A percentile compares a stretch with the other conserved stretches of the same genome.
Conservation (phyloP, 2,329 filamentous ascomycete genomes). For the Parasarocladium wereldwijsianum region DNA sequence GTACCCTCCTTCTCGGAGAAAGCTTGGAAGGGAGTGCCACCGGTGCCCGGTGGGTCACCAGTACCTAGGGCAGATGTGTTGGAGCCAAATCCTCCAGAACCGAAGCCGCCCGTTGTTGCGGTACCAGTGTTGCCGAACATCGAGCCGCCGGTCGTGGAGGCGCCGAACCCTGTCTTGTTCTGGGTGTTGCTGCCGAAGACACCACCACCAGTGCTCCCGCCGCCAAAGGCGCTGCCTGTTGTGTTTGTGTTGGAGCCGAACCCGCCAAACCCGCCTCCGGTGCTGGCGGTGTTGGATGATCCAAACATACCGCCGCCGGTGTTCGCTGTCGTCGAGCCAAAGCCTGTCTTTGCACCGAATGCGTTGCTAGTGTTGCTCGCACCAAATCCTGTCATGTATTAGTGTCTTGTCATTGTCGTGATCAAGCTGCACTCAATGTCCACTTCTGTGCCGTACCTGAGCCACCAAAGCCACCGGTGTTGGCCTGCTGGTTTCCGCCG, state of each 20-base stretch:
- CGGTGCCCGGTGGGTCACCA: constrained; percentile 55
- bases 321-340: constrained; percentile 24
- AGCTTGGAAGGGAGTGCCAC: constrained; percentile 51
- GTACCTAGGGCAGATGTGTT: constrained; percentile 36
- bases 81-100: constrained; percentile 23
- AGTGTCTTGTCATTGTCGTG: too few species aligned
- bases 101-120: constrained; percentile 15
- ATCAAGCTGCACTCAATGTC: too few species aligned
- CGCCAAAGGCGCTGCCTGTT: constrained; percentile 22
- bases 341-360: constrained; percentile 29
- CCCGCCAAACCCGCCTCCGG: constrained; percentile 21
- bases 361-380: constrained; percentile 16
- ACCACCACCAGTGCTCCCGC: constrained; percentile 23
- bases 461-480: constrained; percentile 16
- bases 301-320: constrained; percentile 33
- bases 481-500: constrained; percentile 12
- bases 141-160: constrained; percentile 23
- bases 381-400: constrained; percentile 20
- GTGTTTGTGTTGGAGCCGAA: constrained; percentile 22
- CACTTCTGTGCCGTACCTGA: constrained; percentile 1
- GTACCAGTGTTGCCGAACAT: constrained; percentile 27
- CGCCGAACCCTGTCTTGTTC: constrained; percentile 37
- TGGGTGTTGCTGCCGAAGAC: constrained; percentile 33
- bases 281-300: constrained; percentile 21
- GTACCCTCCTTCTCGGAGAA: constrained; percentile 60